Evolutionary conservation across 148 eudicot species (phyloP), one percentile per base, ranked within the genome.

Genomic region (Vaccinium corymbosum): DNA sequence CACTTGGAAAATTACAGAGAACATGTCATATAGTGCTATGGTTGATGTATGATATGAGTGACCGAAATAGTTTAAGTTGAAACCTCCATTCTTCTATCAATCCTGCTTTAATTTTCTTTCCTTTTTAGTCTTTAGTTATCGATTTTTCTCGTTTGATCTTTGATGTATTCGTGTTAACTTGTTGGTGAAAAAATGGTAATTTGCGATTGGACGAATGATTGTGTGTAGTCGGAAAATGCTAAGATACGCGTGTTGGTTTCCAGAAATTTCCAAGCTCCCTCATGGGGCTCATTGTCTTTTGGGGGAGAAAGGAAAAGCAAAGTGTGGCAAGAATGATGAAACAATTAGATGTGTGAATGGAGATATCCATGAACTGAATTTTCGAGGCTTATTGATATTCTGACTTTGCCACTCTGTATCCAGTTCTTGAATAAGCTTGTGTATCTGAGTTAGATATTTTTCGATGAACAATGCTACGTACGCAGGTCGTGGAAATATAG

Each of bases 301-400:
- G 66, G 66, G 66, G 22, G 19, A 2, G 72, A 25, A 27, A 66
- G 72, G 75, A 29, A n/a, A 32, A 9, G 79, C 27, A n/a, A 66
- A 66, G 29, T 22, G 72, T 70, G 75, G 75, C 75, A 70, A 70
- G 75, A 70, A 70, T 29, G 75, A 70, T 70, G 75, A 70, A 32
- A 27, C 75, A 70, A 70, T 70, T 70, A 70, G 75, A 70, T 70
- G 75, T 10, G 38, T 32, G 75, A 32, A 29, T 27, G 75, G 75
- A 29, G 75, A 29, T 25, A 70, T 70, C 17, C 42, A 29, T 70
- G 75, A 89, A 80, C 80, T 72, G 3, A 78, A 85, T 38, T 51
- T 61, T 87, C 27, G 71, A 83, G 56, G 93, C 90, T 91, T 91
- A 90, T 87, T 92, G 92, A 91, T 92, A 91, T 90, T 72, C 90